Percentiles rank a stretch among this genome's conserved stretches.
Evolutionary conservation across 805 yeast genomes (phyloP).

Genomic region (Candida montana): DNA sequence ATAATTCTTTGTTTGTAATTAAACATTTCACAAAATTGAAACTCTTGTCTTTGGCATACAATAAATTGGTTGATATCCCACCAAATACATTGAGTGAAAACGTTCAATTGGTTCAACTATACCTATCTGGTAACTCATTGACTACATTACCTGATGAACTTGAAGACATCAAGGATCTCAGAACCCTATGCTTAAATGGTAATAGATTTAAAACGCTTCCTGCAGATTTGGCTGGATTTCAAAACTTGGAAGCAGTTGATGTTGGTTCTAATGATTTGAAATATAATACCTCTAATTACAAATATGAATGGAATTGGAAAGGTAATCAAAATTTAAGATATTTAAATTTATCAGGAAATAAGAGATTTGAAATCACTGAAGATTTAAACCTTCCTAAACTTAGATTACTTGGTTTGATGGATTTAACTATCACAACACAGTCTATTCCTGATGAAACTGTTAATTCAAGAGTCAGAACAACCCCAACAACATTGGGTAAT

Average conservation of each 20-base stretch:
- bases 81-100: constrained; percentile 59
- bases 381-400: constrained; percentile 73
- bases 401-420: constrained; percentile 81
- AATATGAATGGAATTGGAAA: constrained; percentile 98
- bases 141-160: constrained; percentile 81
- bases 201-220: constrained; percentile 85
- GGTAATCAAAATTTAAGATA: constrained; percentile 70
- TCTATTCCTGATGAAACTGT: constrained; percentile 84
- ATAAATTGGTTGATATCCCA: constrained; percentile 79
- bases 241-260: constrained; percentile 65
- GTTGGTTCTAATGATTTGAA: constrained; percentile 87
- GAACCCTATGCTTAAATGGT: constrained; percentile 66
- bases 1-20: constrained; percentile 67
- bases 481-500: constrained; percentile 71
- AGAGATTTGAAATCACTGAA: constrained; percentile 81
- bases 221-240: constrained; percentile 72
- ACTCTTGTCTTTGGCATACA: constrained; percentile 73
- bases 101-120: constrained; percentile 54
- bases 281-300: constrained; percentile 90
- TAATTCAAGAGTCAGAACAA: constrained; percentile 82
- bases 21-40: constrained; percentile 54
- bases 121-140: constrained; percentile 77
- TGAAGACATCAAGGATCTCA: constrained; percentile 51
- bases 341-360: constrained; percentile 88
- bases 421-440: constrained; percentile 86